These are phyloP conservation scores for Musa troglodytarum DNA, from an alignment of 176 grass and related monocot species.

Conservation along the genomic window DNA sequence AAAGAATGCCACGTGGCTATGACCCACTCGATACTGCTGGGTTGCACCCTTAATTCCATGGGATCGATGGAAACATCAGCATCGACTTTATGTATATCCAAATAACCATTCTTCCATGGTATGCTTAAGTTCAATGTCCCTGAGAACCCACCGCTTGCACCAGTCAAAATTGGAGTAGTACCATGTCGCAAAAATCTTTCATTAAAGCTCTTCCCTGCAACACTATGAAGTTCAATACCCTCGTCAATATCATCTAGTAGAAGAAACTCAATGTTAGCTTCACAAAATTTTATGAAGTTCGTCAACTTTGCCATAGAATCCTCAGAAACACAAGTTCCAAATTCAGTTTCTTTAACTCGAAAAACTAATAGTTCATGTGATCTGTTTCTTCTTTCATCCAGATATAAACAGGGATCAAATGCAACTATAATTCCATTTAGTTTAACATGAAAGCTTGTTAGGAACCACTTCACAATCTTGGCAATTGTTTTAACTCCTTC, in stretches of 20 bases:
- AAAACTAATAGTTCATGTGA: constrained; percentile 62
- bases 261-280: constrained; percentile 75
- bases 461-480: constrained; percentile 72
- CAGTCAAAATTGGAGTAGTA: constrained; percentile 63
- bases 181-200: constrained; percentile 33
- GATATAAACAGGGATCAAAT: constrained; percentile 58
- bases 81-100: constrained; percentile 73
- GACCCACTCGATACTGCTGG: constrained; percentile 65
- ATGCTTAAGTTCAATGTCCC: constrained; percentile 83
- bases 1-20: constrained; percentile 50
- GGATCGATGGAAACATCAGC: constrained; percentile 67
- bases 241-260: constrained; percentile 63
- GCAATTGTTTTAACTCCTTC: constrained; percentile 95
- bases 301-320: constrained; percentile 55
- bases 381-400: constrained; percentile 33
- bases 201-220: constrained; percentile 32
- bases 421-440: constrained; percentile 70
- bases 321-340: constrained; percentile 59
- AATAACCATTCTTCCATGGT: constrained; percentile 80
- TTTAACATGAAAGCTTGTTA: constrained; percentile 84
- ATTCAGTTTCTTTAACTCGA: constrained; percentile 74
- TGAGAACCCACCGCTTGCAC: constrained; percentile 74
- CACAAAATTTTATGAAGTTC: constrained; percentile 82
- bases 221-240: constrained; percentile 24
- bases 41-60: constrained; percentile 64